Base-by-base conservation (phyloP, 192 early-diverging fungal genomes). In the Backusella mclennaniae region DNA sequence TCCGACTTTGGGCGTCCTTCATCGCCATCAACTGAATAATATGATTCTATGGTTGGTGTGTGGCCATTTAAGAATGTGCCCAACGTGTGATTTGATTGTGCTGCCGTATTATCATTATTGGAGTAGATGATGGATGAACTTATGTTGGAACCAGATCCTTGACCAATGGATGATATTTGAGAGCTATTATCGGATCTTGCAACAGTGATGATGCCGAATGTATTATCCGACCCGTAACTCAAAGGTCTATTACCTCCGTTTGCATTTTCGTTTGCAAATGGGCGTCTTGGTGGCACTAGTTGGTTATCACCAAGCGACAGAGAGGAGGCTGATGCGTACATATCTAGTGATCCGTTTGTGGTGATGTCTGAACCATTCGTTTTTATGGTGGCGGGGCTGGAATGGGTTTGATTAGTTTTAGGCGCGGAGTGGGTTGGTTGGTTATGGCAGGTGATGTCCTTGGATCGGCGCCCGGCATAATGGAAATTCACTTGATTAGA, bases 151-250 rank as follows among this genome's bases (percentile, higher is more conserved):
- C 56, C 23, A 14, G 56, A 29, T 63, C 56, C 56, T 3, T 63
- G 56, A 12, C 56, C 56, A 63, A 29, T 63, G 21, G 56, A 63
- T 63, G 56, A 63, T 63, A 63, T 63, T 63, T 63, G 23, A 29
- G 56, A 63, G 11, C 56, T 23, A 63, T 26, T 63, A 8, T 63
- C 56, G 56, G 56, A 63, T 63, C 56, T 29, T 63, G 21, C n/a
- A 29, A 2, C 26, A 11, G 56, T 2, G 3, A 63, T 63, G 4
- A 63, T 63, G 15, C 68, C 68, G 36, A 69, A 69, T 39, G 68
- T 69, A 21, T 69, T 69, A 41, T 38, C 68, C n/a, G 68, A 69
- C 11, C 68, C 68, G 39, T 69, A 23, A 41, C 68, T 69, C 4
- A 69, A 36, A 39, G 68, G 68, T 23, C 68, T 39, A 41, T 23